Conservation (phyloP, 257 asterid species). For the Lavandula angustifolia region DNA sequence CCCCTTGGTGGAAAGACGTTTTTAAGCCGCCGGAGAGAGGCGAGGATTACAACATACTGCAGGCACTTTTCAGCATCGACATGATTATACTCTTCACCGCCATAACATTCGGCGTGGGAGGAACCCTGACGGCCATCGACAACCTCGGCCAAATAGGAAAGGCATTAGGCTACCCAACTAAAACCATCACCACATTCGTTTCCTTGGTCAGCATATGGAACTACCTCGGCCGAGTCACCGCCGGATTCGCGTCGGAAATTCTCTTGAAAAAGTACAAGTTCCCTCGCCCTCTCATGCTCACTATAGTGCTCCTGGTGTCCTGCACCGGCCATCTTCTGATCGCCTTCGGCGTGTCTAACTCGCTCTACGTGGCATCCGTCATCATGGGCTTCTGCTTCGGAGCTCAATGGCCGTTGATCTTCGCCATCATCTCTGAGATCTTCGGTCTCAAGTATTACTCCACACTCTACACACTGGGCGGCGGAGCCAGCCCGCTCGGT, state of each 20-base stretch:
- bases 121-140: conserved; percentile 58
- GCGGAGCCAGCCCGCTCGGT: conserved; percentile 61
- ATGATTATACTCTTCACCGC: conserved; percentile 48
- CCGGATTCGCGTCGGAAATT: conserved; percentile 54
- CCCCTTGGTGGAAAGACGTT: conserved; percentile 42
- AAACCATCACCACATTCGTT: conserved; percentile 53
- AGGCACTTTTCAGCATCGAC: conserved; percentile 63
- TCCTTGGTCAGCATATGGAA: conserved; percentile 64
- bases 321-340: conserved; percentile 57
- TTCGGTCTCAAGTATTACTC: conserved; percentile 62
- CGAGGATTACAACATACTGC: conserved; percentile 55
- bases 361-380: conserved; percentile 49
- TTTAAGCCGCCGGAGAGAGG: conserved; percentile 54
- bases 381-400: conserved; percentile 62
- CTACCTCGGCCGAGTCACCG: conserved; percentile 49
- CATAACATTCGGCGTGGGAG: conserved; percentile 52
- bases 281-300: conserved; percentile 60
- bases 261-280: conserved; percentile 44
- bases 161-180: conserved; percentile 48
- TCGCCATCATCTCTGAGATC: conserved; percentile 55
- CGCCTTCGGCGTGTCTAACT: conserved; percentile 49
- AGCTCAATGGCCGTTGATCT: conserved; percentile 57
- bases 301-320: conserved; percentile 39
- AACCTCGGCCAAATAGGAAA: conserved; percentile 52
- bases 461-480: conserved; percentile 50